phyloP scores from a whole-genome alignment of 2,329 filamentous ascomycete genomes.

The Ophiostoma fasciatum region DNA sequence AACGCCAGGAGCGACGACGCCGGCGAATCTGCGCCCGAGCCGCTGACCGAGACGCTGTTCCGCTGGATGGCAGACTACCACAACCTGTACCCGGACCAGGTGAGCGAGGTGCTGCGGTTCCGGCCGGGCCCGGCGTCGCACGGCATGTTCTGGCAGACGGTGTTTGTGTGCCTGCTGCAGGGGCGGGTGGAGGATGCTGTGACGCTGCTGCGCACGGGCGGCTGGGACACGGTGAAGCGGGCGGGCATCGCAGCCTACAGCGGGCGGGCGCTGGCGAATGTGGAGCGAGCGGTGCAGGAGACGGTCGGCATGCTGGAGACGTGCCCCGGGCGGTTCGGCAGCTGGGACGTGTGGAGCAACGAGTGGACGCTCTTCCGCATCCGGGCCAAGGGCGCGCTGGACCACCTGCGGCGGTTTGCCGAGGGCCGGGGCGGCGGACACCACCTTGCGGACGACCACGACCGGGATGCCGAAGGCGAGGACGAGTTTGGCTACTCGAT shows the following conservation, averaged over 20 bases:
- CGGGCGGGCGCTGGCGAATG: slow-evolving; percentile 62
- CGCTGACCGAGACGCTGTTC: slow-evolving; percentile 65
- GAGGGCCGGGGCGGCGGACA: slow-evolving; percentile 44
- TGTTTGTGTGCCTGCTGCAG: slow-evolving; percentile 61
- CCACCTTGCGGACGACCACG: slow-evolving; percentile 40
- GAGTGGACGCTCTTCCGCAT: slow-evolving; percentile 79
- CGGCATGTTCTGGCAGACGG: slow-evolving; percentile 67
- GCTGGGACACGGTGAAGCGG: slow-evolving; percentile 62
- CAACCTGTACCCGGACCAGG: slow-evolving; percentile 53
- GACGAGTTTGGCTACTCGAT: slow-evolving; percentile 26
- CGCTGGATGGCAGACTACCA: slow-evolving; percentile 71
- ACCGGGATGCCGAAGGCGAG: slow-evolving; percentile 29
- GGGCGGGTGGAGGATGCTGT: slow-evolving; percentile 56
- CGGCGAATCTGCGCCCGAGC: slow-evolving; percentile 14
- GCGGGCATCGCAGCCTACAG: slow-evolving; percentile 55
- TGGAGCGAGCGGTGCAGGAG: slow-evolving; percentile 55
- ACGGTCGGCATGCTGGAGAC: slow-evolving; percentile 55
- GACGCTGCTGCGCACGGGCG: slow-evolving; percentile 56
- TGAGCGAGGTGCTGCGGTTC: slow-evolving; percentile 46
- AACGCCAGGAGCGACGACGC: slow-evolving; percentile 21
- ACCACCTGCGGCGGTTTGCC: slow-evolving; percentile 61
- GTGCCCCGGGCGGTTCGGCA: slow-evolving; percentile 53
- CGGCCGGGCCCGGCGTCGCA: slow-evolving; percentile 64
- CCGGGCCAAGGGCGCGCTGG: slow-evolving; percentile 52
- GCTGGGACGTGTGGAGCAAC: slow-evolving; percentile 72